Conservation (phyloP, 148 eudicot genomes). For the Vaccinium vitisidaea region DNA sequence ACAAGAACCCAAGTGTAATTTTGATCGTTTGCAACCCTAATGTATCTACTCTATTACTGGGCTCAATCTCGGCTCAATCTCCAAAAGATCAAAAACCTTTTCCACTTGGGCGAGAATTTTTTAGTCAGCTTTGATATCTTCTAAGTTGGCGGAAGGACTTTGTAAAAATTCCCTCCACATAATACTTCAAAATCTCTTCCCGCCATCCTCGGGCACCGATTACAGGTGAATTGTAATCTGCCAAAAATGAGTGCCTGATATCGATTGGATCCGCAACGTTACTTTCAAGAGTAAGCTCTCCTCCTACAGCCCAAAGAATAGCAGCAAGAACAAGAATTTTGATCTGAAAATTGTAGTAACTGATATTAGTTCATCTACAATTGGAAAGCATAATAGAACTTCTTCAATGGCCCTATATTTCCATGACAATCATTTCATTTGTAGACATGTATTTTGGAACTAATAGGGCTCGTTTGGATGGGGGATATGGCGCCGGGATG, state of each 20-base stretch:
- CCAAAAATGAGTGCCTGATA: conserved; percentile 9
- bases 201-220: background rate
- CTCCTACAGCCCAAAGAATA: conserved; percentile 12
- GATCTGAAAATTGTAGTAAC: background rate
- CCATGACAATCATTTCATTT: background rate
- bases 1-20: background rate
- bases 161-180: conserved; percentile 1
- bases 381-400: background rate
- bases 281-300: background rate
- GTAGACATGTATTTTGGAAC: background rate
- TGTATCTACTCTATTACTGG: background rate
- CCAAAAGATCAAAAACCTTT: background rate
- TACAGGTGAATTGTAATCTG: background rate
- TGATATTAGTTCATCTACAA: background rate
- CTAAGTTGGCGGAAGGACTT: background rate
- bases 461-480: background rate
- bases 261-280: background rate
- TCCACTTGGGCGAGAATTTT: background rate
- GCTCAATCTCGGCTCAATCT: background rate
- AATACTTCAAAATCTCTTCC: background rate
- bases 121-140: background rate
- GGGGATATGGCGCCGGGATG: no score
- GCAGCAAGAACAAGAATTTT: background rate
- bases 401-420: background rate
- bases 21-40: background rate